Evolutionary conservation across 495 filamentous ascomycete genomes (phyloP), one percentile per base, ranked within the genome.

Genomic region (Penicillium mononematosum): DNA sequence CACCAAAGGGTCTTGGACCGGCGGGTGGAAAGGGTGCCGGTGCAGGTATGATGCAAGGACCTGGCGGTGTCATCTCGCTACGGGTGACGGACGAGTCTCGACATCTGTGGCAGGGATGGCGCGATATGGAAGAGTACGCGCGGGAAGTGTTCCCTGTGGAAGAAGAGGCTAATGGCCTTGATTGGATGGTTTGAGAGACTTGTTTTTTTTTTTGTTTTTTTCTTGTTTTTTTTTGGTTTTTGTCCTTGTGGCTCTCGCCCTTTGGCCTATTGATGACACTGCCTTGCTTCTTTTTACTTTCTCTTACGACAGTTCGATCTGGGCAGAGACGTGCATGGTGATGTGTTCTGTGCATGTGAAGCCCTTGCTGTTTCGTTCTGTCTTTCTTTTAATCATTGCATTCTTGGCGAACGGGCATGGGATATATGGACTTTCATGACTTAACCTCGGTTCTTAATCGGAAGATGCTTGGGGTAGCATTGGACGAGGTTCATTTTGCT

Each of bases 81-180:
- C 62, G 85, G 62, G 79, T 88, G 73, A 89, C 91, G 4, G 78
- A 82, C 29, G 83, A 90, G 52, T 87, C 91, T 9, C 74, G 90
- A 53, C 80, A 86, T 58, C 72, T 98, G 43, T 98, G 94, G 94
- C 88, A 95, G 63, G 94, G 93, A 5, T 89, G 88, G 67, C 80
- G 94, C 39, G 88, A 92, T 38, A 83, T 98, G 68, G 92, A 98
- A 64, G 94, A 98, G 70, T 98, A 98, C 71, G 94, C 93, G 27
- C 82, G 90, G 20, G 94, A 98, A 65, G 92, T 95, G 0, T 98
- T 97, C 65, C 92, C 91, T 0, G 78, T 96, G 4, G 94, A 98
- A 71, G 94, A 98, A 75, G 85, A 89, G 57, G 88, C 91, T 3
- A 97, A 98, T 72, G 94, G 93, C 5, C 75, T 92, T 63, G 87